Evolutionary conservation across 2,329 filamentous ascomycete genomes (phyloP).

Genomic region (Fusarium setosum): DNA sequence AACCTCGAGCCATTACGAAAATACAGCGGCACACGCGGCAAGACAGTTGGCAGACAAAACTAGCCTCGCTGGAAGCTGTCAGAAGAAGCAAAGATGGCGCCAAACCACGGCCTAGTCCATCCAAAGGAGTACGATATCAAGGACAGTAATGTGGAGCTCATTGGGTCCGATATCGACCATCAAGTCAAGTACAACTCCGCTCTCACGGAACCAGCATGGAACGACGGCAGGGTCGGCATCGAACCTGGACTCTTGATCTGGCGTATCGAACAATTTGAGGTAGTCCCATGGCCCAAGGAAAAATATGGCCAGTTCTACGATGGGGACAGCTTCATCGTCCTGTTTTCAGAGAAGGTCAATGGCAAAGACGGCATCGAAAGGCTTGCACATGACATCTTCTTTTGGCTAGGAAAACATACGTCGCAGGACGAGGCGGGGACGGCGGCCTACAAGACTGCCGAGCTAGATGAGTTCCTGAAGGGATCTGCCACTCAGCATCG

Average conservation of each 20-base stretch:
- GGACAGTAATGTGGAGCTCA: conserved; percentile 75
- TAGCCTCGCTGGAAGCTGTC: background rate
- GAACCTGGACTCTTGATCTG: conserved; percentile 68
- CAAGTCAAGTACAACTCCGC: conserved; percentile 76
- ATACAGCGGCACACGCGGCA: background rate
- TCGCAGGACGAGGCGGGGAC: conserved; percentile 76
- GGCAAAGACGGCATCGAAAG: conserved; percentile 54
- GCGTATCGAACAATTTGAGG: conserved; percentile 76
- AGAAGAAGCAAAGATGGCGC: conserved; percentile 61
- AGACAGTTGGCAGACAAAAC: background rate
- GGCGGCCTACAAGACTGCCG: conserved; percentile 77
- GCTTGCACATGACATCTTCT: conserved; percentile 74
- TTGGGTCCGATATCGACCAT: conserved; percentile 73
- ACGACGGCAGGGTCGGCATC: conserved; percentile 65
- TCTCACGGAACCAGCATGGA: conserved; percentile 74
- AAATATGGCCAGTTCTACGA: conserved; percentile 72
- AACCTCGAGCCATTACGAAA: conserved; percentile 1
- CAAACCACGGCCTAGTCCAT: conserved; percentile 71
- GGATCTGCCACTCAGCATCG: conserved; percentile 73
- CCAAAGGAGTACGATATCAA: conserved; percentile 74
- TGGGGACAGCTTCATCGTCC: conserved; percentile 75
- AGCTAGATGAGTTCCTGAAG: conserved; percentile 74
- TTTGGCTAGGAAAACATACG: conserved; percentile 75
- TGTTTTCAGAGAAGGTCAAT: conserved; percentile 68
- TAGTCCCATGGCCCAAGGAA: conserved; percentile 68